Percentiles rank a stretch among this genome's conserved stretches.
These are phyloP conservation scores for Pseudogymnoascus sp. DNA, from an alignment of 2,329 filamentous ascomycete genomes.

Conservation along the genomic window DNA sequence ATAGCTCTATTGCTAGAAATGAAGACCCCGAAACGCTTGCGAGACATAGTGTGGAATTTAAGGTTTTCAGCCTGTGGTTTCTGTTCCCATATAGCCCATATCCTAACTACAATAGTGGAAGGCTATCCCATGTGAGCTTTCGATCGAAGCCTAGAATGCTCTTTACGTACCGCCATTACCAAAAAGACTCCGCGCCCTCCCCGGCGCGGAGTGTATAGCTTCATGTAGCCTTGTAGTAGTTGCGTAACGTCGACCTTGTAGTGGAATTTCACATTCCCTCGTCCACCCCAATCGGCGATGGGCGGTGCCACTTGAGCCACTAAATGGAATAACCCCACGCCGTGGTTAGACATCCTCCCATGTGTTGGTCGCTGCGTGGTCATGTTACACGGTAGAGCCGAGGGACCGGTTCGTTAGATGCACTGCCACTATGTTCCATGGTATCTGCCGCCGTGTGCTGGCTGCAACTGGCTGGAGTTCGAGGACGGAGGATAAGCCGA, in stretches of 20 bases:
- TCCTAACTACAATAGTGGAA: neutral
- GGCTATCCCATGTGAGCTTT: neutral
- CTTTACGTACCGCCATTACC: neutral
- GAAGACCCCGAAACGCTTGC: neutral
- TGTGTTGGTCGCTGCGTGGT: slow-evolving; percentile 4
- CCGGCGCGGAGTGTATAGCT: neutral
- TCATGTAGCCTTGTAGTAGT: neutral
- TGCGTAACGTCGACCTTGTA: neutral
- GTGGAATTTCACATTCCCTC: neutral
- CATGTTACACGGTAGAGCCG: slow-evolving; percentile 1
- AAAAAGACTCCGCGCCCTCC: neutral
- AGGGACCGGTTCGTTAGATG: neutral
- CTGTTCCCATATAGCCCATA: neutral
- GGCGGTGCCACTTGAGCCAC: neutral
- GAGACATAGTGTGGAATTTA: neutral
- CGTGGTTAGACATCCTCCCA: neutral
- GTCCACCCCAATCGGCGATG: neutral
- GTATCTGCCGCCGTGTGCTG: neutral
- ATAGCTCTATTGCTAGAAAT: neutral
- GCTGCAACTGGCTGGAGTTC: neutral
- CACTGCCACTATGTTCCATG: neutral
- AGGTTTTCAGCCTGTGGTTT: slow-evolving; percentile 2
- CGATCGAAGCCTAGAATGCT: neutral
- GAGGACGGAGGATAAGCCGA: neutral
- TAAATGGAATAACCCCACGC: neutral